These are phyloP conservation scores for Claviceps africana DNA, from an alignment of 2,329 filamentous ascomycete genomes.

Conservation along the genomic window DNA sequence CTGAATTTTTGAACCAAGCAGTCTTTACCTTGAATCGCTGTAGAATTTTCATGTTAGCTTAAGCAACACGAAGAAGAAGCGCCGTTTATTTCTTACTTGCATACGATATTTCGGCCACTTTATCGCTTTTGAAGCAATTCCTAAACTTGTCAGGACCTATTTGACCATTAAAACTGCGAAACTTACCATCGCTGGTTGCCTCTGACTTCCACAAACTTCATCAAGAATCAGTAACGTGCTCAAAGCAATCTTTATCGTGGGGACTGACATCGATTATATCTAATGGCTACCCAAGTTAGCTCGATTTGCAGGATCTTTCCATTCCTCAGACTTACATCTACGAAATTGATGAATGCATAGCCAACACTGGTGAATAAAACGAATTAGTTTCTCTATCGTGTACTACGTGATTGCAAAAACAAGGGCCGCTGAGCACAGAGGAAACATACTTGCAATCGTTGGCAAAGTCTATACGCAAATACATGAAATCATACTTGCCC, in stretches of 20 bases:
- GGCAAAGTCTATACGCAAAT: conserved; percentile 77
- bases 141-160: conserved; percentile 23
- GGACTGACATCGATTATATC: conserved; percentile 57
- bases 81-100: conserved; percentile 51
- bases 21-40: conserved; percentile 83
- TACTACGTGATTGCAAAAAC: background rate
- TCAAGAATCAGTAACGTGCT: conserved; percentile 8
- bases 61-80: background rate
- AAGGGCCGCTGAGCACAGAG: background rate
- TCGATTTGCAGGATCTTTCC: background rate
- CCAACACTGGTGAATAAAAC: conserved; percentile 52
- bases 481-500: conserved; percentile 88
- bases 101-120: conserved; percentile 82
- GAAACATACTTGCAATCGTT: conserved; percentile 65
- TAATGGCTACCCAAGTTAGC: conserved; percentile 42
- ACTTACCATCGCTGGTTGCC: conserved; percentile 56
- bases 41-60: background rate
- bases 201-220: conserved; percentile 55
- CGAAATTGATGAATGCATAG: conserved; percentile 95
- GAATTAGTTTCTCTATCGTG: conserved; percentile 1
- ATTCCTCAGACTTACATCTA: conserved; percentile 44
- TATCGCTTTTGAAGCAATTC: conserved; percentile 73
- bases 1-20: conserved; percentile 89
- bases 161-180: background rate
- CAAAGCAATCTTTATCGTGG: background rate